Evolutionary conservation across 176 grass and related monocot species (phyloP).

Genomic region (Aegilops umbellulata): DNA sequence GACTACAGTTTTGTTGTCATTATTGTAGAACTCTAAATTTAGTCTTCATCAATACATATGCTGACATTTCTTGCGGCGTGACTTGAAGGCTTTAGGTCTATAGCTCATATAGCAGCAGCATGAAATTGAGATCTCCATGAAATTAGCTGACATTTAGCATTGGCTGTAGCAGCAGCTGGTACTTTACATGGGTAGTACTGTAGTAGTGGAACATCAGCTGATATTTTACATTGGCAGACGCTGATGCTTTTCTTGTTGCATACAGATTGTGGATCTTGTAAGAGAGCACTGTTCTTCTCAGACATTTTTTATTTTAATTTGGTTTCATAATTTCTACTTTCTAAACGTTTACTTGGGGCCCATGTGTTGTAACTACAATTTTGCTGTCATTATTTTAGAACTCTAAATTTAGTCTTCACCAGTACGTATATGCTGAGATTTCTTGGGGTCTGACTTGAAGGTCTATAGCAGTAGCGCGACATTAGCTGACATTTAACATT

Average conservation of each 20-base stretch:
- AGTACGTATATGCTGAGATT: not conserved
- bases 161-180: not conserved
- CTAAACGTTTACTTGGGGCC: not conserved
- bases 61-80: not conserved
- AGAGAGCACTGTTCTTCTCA: not conserved
- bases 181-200: no score
- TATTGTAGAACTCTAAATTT: not conserved
- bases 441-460: not conserved
- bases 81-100: not conserved
- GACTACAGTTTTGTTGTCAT: not conserved
- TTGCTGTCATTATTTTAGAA: not conserved
- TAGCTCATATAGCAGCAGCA: not conserved
- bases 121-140: no score
- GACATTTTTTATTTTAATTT: not conserved
- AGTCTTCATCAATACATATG: not conserved
- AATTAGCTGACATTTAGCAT: not conserved
- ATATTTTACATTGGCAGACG: no score
- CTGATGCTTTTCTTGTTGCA: no score
- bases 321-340: not conserved
- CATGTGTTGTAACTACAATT: no score
- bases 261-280: no score
- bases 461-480: no score
- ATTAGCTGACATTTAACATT: constrained; percentile 4
- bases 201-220: no score
- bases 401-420: not conserved